Base-by-base conservation (phyloP, 1,284 basidiomycete species). In the Ganoderma multipileum region DNA sequence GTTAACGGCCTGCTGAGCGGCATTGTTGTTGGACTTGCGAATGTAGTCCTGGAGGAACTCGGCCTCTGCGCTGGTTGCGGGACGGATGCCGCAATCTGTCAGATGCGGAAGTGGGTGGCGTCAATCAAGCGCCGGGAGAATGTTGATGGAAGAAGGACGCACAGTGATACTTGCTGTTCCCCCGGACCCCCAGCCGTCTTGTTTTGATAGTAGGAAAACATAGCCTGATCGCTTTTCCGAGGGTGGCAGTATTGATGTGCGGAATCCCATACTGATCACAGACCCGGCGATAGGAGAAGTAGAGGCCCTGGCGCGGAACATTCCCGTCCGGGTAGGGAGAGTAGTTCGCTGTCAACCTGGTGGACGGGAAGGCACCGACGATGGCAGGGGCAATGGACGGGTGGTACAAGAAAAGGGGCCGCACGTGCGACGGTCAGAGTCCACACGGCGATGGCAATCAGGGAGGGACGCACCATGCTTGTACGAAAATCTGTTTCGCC, bases 121-220 rank as follows among this genome's bases (percentile, higher is more conserved):
- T 78, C 68, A 79, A 81, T 79, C 76, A 79, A 69, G 64, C 68
- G 66, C 66, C 72, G 75, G 72, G 71, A 73, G 72, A 72, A 74
- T 72, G 65, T 71, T 77, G 76, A 80, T 77, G 73, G 69, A 73
- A 68, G 66, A 61, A 61, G 65, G 39, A 87, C 91, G 77, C 75
- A 95, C 93, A 95, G 80, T 95, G 94, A 83, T 95, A 95, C 85
- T 95, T 95, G 83, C 91, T 95, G 83, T 96, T 96, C 66, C 95
- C 95, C 79, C 95, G 85, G 67, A 95, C 95, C 68, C 95, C 95
- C 68, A 97, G 82, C 68, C 96, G 91, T 73, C 96, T 87, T 58
- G 95, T 97, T 86, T 95, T 96, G 87, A 98, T 96, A 73, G 92
- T 93, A 58, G 95, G 94, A 83, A 95, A 98, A 80, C 94, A 95